Base-by-base conservation (phyloP, 306 rosid genomes). In the Sechiopsis laciniata region DNA sequence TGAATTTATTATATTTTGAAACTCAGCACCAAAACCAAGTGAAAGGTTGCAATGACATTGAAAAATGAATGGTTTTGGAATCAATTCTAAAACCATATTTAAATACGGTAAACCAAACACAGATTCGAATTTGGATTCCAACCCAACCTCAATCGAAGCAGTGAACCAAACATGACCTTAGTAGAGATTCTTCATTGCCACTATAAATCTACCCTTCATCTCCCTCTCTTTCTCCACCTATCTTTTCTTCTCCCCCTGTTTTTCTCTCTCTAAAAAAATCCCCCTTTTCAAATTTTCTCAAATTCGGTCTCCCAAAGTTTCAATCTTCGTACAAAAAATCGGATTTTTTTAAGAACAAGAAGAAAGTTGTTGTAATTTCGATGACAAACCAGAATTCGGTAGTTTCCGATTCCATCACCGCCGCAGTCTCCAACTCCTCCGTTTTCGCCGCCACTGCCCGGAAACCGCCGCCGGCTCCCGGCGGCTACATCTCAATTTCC, bases 381-480 rank as follows among this genome's bases (percentile, higher is more conserved):
- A 92, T 94, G 99, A 91, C 95, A 50, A 92, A 85, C 76, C 89
- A 87, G 81, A 90, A 91, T 90, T 91, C 85, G 84, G 42, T 83
- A 24, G 75, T 84, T 65, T 59, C 88, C 8, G 86, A 88, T 1
- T 6, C 82, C 21, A 58, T 78, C 14, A 52, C 82, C 5, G 75
- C 79, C 0, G 73, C 85, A 48, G 78, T 79, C 0, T 60, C 84
- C 6, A 79, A 83, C 77, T 76, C 91, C 1, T 53, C 86, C 2
- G 58, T 84, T 64, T 83, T 82, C 62, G 22, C 83, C 8, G 24
- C 88, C 29, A 20, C 86, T 20, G 50, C 85, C 0, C 90, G 82
- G 7, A 91, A 89, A 77, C 94, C 90, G 0, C 91, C 89, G 0
- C 51, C 84, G 14, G 77, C 76, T 0, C 88, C 88, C 0, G 81